Evolutionary conservation across 306 rosid genomes (phyloP).

Genomic region (Begonia loranthoides): DNA sequence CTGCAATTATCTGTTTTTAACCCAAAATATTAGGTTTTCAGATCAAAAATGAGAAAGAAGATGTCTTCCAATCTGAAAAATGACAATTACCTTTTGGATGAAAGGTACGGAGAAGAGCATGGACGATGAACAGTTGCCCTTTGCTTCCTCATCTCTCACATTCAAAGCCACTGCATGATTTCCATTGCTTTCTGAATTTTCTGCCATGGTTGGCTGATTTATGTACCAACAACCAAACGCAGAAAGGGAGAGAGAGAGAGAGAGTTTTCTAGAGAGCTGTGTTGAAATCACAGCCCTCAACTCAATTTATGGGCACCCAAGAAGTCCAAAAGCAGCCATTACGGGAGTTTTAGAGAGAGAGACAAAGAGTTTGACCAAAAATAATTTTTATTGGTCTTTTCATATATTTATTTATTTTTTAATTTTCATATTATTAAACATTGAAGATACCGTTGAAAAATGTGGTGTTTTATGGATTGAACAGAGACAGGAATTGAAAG

Average conservation of each 20-base stretch:
- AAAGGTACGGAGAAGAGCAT: slow-evolving; percentile 25
- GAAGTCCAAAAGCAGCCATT: background rate
- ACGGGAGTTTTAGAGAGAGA: background rate
- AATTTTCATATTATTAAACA: background rate
- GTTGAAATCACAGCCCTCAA: background rate
- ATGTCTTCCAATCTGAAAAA: background rate
- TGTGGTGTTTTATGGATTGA: slow-evolving; percentile 6
- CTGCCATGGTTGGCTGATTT: slow-evolving; percentile 34
- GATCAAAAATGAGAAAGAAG: background rate
- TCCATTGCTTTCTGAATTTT: slow-evolving; percentile 5
- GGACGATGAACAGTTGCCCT: slow-evolving; percentile 8
- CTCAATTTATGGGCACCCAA: slow-evolving; percentile 2
- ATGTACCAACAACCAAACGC: too few relatives aligned
- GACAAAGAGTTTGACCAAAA: background rate
- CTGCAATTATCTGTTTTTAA: slow-evolving; percentile 48
- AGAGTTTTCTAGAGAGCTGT: background rate
- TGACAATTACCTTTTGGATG: slow-evolving; percentile 49
- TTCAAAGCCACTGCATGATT: slow-evolving; percentile 19
- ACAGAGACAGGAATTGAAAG: slow-evolving; percentile 20
- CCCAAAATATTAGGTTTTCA: too few relatives aligned
- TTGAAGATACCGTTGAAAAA: slow-evolving; percentile 23
- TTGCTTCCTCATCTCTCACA: slow-evolving; percentile 19
- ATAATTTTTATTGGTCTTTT: too few relatives aligned
- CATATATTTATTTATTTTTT: too few relatives aligned
- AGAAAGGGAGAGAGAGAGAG: background rate